These are phyloP conservation scores for Cordyceps pruinosa DNA, from an alignment of 2,329 filamentous ascomycete genomes.

Conservation along the genomic window DNA sequence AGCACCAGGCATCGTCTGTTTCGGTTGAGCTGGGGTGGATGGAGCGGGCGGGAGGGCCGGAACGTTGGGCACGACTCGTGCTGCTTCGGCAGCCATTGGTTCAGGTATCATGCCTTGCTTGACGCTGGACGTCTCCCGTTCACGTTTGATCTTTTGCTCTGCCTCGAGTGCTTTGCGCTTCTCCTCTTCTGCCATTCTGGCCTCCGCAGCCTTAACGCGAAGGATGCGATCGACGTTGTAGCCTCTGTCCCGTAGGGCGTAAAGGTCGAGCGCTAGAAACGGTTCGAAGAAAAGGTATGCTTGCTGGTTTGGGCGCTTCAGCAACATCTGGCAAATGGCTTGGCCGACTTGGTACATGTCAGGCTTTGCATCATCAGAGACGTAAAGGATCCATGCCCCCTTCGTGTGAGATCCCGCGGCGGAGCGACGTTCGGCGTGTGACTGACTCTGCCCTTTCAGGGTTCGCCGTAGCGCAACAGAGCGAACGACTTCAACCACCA, in stretches of 20 bases:
- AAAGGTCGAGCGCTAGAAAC: conserved; percentile 76
- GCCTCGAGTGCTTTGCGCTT: conserved; percentile 66
- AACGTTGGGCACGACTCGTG: conserved; percentile 33
- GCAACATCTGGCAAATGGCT: conserved; percentile 71
- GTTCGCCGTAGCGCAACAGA: conserved; percentile 71
- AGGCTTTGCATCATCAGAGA: conserved; percentile 59
- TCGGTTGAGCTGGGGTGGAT: conserved; percentile 34
- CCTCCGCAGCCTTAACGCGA: conserved; percentile 78
- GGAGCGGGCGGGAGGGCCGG: conserved; percentile 35
- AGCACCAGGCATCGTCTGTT: conserved; percentile 61
- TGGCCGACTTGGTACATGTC: conserved; percentile 92
- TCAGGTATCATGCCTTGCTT: conserved; percentile 18
- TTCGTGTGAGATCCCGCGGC: conserved; percentile 56
- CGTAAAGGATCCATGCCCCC: conserved; percentile 62
- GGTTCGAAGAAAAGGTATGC: conserved; percentile 88
- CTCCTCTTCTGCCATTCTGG: conserved; percentile 77
- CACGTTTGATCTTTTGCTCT: conserved; percentile 62
- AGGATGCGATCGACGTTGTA: conserved; percentile 97
- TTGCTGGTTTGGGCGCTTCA: conserved; percentile 78
- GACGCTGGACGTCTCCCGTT: conserved; percentile 41
- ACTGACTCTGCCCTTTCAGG: conserved; percentile 63
- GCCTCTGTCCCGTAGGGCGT: conserved; percentile 74
- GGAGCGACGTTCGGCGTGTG: conserved; percentile 66
- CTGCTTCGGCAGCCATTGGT: conserved; percentile 27
- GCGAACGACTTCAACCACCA: conserved; percentile 70